Percentiles rank a stretch among this genome's conserved stretches.
Conservation (phyloP, 2,329 filamentous ascomycete species). For the Fusarium mangiferae region DNA sequence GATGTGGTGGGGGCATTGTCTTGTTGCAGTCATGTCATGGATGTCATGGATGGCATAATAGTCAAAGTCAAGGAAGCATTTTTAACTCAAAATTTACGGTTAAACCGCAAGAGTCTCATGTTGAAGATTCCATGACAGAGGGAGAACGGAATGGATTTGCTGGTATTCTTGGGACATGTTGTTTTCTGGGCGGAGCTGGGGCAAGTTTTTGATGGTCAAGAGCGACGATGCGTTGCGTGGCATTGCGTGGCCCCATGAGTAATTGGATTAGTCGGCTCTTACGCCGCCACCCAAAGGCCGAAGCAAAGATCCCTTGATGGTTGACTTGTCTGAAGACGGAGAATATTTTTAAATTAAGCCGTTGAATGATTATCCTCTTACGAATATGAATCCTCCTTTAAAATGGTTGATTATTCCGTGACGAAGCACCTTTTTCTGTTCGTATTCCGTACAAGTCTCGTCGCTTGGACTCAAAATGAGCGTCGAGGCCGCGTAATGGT, state of each 20-base stretch:
- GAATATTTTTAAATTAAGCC: background rate
- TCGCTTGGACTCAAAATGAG: constrained; percentile 8
- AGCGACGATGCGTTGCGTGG: constrained; percentile 27
- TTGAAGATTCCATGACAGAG: background rate
- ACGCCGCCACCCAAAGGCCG: constrained; percentile 38
- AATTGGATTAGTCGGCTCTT: constrained; percentile 36
- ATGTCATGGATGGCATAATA: constrained; percentile 21
- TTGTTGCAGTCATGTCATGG: constrained; percentile 12
- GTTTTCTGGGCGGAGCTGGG: background rate
- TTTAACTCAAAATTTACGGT: background rate
- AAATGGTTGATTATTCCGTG: background rate
- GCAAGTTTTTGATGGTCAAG: constrained; percentile 26
- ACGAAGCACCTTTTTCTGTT: background rate
- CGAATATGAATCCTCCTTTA: too few species aligned
- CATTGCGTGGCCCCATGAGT: constrained; percentile 50
- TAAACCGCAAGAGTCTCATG: constrained; percentile 19
- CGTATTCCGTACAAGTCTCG: constrained; percentile 15
- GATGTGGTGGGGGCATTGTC: constrained; percentile 42
- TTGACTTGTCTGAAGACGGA: background rate
- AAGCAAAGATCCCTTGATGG: background rate
- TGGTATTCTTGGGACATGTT: background rate
- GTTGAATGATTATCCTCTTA: background rate
- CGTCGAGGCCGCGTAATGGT: constrained; percentile 32
- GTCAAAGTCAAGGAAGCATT: constrained; percentile 28
- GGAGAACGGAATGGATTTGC: too few species aligned